Evolutionary conservation across 176 grass and related monocot species (phyloP), one percentile per base, ranked within the genome.

Genomic region (Carex cristatella): DNA sequence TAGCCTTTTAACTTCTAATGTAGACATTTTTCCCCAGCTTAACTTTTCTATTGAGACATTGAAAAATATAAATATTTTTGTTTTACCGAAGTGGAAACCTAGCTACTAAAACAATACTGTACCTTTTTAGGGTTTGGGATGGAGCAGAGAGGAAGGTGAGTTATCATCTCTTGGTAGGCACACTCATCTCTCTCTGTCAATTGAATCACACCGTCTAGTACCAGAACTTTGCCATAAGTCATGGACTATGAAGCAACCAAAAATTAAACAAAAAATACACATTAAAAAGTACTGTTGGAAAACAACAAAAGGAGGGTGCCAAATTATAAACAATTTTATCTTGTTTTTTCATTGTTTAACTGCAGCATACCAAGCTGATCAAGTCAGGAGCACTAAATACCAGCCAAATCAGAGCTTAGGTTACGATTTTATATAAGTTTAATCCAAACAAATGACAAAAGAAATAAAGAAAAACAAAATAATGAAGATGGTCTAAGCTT

Each of bases 81-180:
- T 37, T 33, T 33, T 18, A 37, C 37, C 35, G 15, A 10, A 79
- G 51, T 79, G 14, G 74, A 63, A 27, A 33, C 28, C 69, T 28
- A 79, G 53, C 49, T 31, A 31, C 48, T 55, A 76, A 44, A 76
- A 79, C 53, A 79, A 16, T 33, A 72, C 30, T 7, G 62, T 85
- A 97, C 94, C 92, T 94, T 99, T 92, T 88, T 99, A 85, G 96
- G 93, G 44, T 99, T 89, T 82, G 92, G 89, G 46, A 95, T 99
- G 18, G 96, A 99, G 89, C 91, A 94, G 80, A 99, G 91, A 64
- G 96, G 91, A 30, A 99, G 93, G 79, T 99, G 96, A 55, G 93
- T 94, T 63, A 99, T 99, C 96, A 99, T 99, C 83, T 99, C 96
- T 83, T 99, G 96, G 88, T 95, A 99, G 7, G 96, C 93, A 16